These are phyloP conservation scores for Chlamydomonas incerta DNA, from an alignment of 139 green algal genomes.

Conservation along the genomic window DNA sequence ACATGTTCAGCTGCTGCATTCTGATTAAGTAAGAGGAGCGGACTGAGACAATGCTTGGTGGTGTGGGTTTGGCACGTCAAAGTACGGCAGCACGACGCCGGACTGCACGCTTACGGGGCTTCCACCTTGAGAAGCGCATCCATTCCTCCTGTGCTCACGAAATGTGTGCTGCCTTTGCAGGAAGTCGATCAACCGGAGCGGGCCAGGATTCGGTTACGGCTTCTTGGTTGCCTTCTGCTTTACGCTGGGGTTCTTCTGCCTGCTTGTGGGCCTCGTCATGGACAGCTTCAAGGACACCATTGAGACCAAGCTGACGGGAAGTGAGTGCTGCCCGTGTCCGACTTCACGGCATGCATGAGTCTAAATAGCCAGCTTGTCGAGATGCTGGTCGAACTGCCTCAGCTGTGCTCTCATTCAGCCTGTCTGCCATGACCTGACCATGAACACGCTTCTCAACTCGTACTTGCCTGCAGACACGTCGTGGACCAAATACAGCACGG, in stretches of 20 bases:
- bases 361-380: too few species aligned
- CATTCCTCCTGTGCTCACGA: too few species aligned
- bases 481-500: conserved; percentile 57
- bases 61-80: too few species aligned
- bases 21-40: conserved; percentile 32
- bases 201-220: conserved; percentile 61
- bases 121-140: too few species aligned
- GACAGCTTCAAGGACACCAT: conserved; percentile 53
- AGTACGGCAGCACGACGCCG: too few species aligned
- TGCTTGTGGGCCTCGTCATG: conserved; percentile 60
- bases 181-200: conserved; percentile 54
- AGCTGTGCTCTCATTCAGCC: too few species aligned
- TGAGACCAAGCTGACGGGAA: conserved; percentile 6
- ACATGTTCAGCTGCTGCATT: conserved; percentile 56
- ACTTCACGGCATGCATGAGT: too few species aligned
- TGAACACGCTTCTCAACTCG: too few species aligned
- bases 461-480: conserved; percentile 4
- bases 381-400: too few species aligned
- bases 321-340: too few species aligned
- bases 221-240: conserved; percentile 64
- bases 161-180: conserved; percentile 34
- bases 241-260: conserved; percentile 57
- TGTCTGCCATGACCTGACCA: too few species aligned
- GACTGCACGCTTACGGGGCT: too few species aligned
- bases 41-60: neutral